Evolutionary conservation across 1,139 yeast genomes (phyloP).

Genomic region (Candida tropicalis): DNA sequence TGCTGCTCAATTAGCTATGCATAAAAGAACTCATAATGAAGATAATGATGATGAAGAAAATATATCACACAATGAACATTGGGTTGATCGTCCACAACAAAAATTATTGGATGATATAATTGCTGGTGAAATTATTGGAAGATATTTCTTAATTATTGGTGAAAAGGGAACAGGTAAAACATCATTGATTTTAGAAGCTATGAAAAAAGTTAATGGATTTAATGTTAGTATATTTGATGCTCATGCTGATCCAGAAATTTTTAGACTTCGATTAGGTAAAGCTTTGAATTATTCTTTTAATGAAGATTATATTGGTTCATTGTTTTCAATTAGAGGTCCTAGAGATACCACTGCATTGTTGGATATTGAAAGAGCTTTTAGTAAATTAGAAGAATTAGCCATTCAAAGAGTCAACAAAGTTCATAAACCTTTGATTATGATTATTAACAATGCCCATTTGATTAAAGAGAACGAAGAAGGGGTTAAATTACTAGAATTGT

Average conservation of each 20-base stretch:
- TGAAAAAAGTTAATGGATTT: slow-evolving; percentile 63
- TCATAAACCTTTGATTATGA: slow-evolving; percentile 62
- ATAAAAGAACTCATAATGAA: slow-evolving; percentile 38
- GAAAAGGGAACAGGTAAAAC: slow-evolving; percentile 90
- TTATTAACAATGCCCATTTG: slow-evolving; percentile 75
- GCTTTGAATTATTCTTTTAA: slow-evolving; percentile 74
- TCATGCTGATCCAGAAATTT: slow-evolving; percentile 84
- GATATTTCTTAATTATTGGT: slow-evolving; percentile 75
- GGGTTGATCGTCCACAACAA: slow-evolving; percentile 78
- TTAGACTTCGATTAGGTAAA: slow-evolving; percentile 73
- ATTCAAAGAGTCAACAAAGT: slow-evolving; percentile 41
- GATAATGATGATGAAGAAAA: slow-evolving; percentile 28
- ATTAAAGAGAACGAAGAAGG: slow-evolving; percentile 77
- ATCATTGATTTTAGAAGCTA: slow-evolving; percentile 68
- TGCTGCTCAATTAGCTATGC: slow-evolving; percentile 60
- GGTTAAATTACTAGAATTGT: slow-evolving; percentile 65
- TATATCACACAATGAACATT: slow-evolving; percentile 31
- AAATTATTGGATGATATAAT: slow-evolving; percentile 64
- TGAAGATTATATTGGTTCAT: slow-evolving; percentile 82
- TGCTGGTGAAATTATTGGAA: slow-evolving; percentile 61
- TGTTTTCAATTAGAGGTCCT: slow-evolving; percentile 83
- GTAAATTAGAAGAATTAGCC: slow-evolving; percentile 75
- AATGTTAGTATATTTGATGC: slow-evolving; percentile 80
- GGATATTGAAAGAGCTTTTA: slow-evolving; percentile 82
- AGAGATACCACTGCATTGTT: slow-evolving; percentile 81